Evolutionary conservation across 108 stramenopile genomes (phyloP), one percentile per base, ranked within the genome.

Genomic region (Epithemia pelagica): DNA sequence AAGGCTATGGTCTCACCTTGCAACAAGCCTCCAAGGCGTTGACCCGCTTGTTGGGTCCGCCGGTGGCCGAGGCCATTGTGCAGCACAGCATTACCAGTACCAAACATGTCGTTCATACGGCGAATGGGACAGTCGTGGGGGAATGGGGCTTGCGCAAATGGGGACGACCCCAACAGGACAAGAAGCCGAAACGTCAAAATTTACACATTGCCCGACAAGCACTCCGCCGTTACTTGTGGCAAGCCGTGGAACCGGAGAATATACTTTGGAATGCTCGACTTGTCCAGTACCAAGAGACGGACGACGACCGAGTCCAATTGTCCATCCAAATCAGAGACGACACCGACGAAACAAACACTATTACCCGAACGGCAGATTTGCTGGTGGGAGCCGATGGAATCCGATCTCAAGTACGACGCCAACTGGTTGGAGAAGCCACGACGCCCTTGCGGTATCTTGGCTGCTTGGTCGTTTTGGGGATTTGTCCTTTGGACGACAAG

Each of bases 351-450:
- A 54, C 61, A 71, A 28, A 46, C 15, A 59, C 62, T n/a, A 62
- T 82, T 24, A 56, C 52, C 53, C 32, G 59, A 2, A 52, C 30
- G 32, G 80, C 86, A 23, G 84, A 87, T 56, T 59, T 95, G 59
- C 69, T 97, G 18, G 94, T 97, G 30, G 96, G 95, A 19, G 88
- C 86, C 28, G 96, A 97, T 79, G 96, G 96, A 29, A 92, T 97
- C 59, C 82, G 92, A 60, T 84, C 82, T 62, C 68, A 66, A 22
- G 87, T 92, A 10, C 74, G 91, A 57, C 5, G 65, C 22, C 63
- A 62, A 22, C 70, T 83, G 51, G 54, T 87, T 28, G 87, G 78
- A 24, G 78, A 77, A 21, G 68, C 64, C 1, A 8, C 60, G 52
- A 32, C 78, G 20, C 88, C 89, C 8, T 68, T 88, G 21, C 77